These are phyloP conservation scores for Nakazawaea sp. DNA, from an alignment of 805 yeast species.

Conservation along the genomic window DNA sequence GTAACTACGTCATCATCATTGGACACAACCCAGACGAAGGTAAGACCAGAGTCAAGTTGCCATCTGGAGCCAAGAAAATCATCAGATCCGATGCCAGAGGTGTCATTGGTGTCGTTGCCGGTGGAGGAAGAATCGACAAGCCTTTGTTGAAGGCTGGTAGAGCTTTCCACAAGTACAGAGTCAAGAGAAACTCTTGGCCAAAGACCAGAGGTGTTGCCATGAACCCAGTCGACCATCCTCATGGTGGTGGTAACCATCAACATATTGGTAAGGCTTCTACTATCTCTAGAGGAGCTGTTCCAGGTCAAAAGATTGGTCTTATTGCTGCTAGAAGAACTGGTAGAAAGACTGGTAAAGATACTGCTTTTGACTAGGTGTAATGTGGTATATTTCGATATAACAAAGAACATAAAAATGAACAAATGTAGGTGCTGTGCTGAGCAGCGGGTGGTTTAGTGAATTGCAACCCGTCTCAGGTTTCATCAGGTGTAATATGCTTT, in stretches of 20 bases:
- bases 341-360: slow-evolving; percentile 21
- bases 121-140: slow-evolving; percentile 99
- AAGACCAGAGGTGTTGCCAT: slow-evolving; percentile 99
- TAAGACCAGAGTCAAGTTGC: slow-evolving; percentile 98
- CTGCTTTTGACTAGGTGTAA: slow-evolving; percentile 10
- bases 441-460: no score
- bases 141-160: slow-evolving; percentile 99
- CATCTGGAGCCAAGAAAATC: slow-evolving; percentile 98
- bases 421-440: no score
- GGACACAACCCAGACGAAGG: slow-evolving; percentile 99
- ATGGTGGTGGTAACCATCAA: slow-evolving; percentile 99
- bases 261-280: slow-evolving; percentile 99
- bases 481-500: no score
- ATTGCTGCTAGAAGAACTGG: slow-evolving; percentile 99
- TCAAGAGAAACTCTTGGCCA: slow-evolving; percentile 99
- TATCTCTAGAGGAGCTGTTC: slow-evolving; percentile 97
- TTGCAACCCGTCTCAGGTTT: no score
- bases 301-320: slow-evolving; percentile 99
- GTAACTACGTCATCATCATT: slow-evolving; percentile 97
- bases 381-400: no score
- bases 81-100: slow-evolving; percentile 96
- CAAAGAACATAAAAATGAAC: no score
- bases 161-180: slow-evolving; percentile 99
- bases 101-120: slow-evolving; percentile 99
- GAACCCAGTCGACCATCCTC: slow-evolving; percentile 99